Base-by-base conservation (phyloP, 805 yeast species). In the Pichia insulana region DNA sequence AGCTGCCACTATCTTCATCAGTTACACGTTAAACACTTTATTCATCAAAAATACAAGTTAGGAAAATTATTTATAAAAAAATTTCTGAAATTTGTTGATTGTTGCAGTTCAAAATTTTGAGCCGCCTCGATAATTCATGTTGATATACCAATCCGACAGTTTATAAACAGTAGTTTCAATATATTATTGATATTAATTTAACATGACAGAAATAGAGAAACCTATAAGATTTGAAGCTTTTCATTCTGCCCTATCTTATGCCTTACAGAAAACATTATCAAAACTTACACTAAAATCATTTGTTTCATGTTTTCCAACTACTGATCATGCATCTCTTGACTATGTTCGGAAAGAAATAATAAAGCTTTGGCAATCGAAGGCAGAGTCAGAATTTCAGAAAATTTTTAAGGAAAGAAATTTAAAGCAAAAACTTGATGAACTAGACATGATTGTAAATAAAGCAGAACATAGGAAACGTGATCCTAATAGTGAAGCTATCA, bases 1-100 rank as follows among this genome's bases (percentile, higher is more conserved):
- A 34, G 86, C 68, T 3, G 70, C 79, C 36, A 83, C 51, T 12
- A 82, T 56, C 59, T 73, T 80, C 90, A 83, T 80, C 3, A 13
- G 39, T 17, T 27, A 9, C 13, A 13, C 5, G 13, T 28, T 28
- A 12, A 28, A 28, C 4, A 12, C 31, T 28, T 26, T 26, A 8
- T 8, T 11, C 28, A 8, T 26, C 11, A 26, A 8, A 26, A 8
- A 8, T 26, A 11, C 11, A 26, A 8, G 8, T 8, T 11, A 26
- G 28, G 11, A 26, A 26, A 26, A 26, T 26, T 26, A 26, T 26
- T 26, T 26, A 8, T 8, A 8, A 11, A 11, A 26, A 8, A 26
- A 8, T 26, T 26, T 26, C 11, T 40, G 27, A 31, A n/a, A n/a
- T n/a, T n/a, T n/a, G n/a, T n/a, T n/a, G n/a, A n/a, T n/a, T n/a